Evolutionary conservation across 441 rosid species (phyloP), one percentile per base, ranked within the genome.

Genomic region (Syzygium syzygioides): DNA sequence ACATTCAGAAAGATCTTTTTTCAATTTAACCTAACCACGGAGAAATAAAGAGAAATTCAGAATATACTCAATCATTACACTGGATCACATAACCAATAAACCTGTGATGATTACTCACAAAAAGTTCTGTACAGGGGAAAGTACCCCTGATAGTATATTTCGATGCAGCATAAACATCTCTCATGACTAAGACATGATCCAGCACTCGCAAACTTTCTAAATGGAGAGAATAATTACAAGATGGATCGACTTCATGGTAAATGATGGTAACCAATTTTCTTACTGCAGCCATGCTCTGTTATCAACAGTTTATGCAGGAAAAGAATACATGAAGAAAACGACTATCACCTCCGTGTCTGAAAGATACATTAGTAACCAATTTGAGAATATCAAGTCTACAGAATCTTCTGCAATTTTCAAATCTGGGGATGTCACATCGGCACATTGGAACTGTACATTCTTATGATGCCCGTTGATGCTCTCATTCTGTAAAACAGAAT

Each of bases 351-450:
- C 99, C 85, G 93, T 88, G 91, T 98, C 99, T 59, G 99, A 96
- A 60, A 98, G 99, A 94, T 97, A 96, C 99, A 96, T 98, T n/a
- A 97, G 95, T 57, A 97, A 93, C 99, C 99, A 96, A 92, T 98
- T 98, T 37, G 99, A 98, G 91, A 98, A 97, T 20, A 98, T 94
- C 92, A 98, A 90, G 91, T 97, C 99, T 86, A 97, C 87, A 7
- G 98, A 96, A 85, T 88, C 96, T 71, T 95, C 93, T 7, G 97
- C 60, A 88, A 98, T 89, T 25, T 92, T 92, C 88, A 98, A 87
- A 86, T 94, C 95, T 7, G 94, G 95, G 59, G 99, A 96, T 60
- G 99, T 97, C 87, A 95, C 98, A 89, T 98, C 99, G 11, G 98
- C 97, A 64, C 99, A 96, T 91, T 94, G 90, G 91, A 98, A 97